Percentiles rank a stretch among this genome's conserved stretches.
These are phyloP conservation scores for Aspergillus sp. DNA, from an alignment of 2,329 filamentous ascomycete genomes.

Conservation along the genomic window DNA sequence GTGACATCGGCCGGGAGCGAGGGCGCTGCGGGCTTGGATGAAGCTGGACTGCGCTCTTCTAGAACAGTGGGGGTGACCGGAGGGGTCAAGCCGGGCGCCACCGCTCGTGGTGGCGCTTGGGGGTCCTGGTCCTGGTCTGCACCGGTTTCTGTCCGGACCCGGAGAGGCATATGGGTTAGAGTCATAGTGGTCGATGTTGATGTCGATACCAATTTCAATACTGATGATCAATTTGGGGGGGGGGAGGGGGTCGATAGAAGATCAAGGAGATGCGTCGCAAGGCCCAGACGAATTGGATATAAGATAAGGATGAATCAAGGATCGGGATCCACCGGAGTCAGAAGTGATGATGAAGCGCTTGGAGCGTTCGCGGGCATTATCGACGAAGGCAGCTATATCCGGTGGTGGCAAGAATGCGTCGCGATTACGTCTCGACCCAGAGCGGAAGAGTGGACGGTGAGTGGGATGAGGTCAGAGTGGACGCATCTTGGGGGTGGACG, in stretches of 20 bases:
- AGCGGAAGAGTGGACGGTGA: no score
- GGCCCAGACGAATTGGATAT: no score
- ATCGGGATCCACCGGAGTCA: neutral
- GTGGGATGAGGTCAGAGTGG: neutral
- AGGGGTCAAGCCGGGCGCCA: conserved; percentile 28
- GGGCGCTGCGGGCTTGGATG: conserved; percentile 5
- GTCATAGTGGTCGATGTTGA: no score
- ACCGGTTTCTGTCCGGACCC: conserved; percentile 21
- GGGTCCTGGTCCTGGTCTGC: conserved; percentile 10
- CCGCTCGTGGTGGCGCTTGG: conserved; percentile 8
- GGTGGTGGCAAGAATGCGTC: neutral
- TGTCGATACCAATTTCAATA: neutral
- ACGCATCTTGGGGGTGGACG: conserved; percentile 7
- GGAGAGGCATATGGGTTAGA: conserved; percentile 16
- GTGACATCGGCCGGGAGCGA: conserved; percentile 6
- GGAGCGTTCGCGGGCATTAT: neutral
- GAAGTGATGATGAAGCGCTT: neutral
- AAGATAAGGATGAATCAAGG: neutral
- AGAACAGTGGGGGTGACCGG: conserved; percentile 33
- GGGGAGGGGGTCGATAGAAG: no score
- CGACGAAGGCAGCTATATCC: conserved; percentile 8
- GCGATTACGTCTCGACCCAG: conserved; percentile 7
- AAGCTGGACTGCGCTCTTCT: conserved; percentile 10
- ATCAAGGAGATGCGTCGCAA: no score
- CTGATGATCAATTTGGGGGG: no score